Base-by-base conservation (phyloP, 179 eudicot genomes). In the Gypsophila paniculata region DNA sequence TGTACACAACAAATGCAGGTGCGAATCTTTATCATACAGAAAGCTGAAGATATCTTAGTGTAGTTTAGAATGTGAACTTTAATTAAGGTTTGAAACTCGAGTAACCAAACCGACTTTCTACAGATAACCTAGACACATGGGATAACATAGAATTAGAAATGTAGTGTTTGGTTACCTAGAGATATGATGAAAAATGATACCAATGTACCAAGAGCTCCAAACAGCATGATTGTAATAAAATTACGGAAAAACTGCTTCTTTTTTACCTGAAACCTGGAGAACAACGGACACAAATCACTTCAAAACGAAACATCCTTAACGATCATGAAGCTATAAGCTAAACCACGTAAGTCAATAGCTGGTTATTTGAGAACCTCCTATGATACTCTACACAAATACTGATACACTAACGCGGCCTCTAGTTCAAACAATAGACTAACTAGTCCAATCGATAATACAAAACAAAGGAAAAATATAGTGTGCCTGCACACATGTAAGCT, bases 161-260 rank as follows among this genome's bases (percentile, higher is more conserved):
- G 29, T 65, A 49, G 65, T 36, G 34, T 55, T 22, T 19, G 19
- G 6, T 72, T 88, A 94, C 99, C 99, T 70, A 88, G 66, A 54
- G 96, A 90, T 82, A 94, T 88, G 84, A 87, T 82, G 80, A 75
- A 77, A 76, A 90, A 90, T 44, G 99, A 94, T 78, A 94, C 86
- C 79, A 88, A 65, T 69, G 99, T 94, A 72, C 99, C 99, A 83
- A 91, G 10, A 8, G 88, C 96, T 77, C 99, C 99, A 83, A 90
- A 95, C 82, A 84, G 25, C 36, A 84, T 78, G 75, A 95, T 95
- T 58, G 99, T 95, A 75, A 88, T 84, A 79, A 95, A 90, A 70
- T 95, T 95, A 60, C 97, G 97, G 69, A 95, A 91, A 75, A 95
- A 94, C 57, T 90, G 94, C 79, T 95, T 95, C 88, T 95, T 95